phyloP scores from a whole-genome alignment of 495 filamentous ascomycete species.

The Tirmania nivea region DNA sequence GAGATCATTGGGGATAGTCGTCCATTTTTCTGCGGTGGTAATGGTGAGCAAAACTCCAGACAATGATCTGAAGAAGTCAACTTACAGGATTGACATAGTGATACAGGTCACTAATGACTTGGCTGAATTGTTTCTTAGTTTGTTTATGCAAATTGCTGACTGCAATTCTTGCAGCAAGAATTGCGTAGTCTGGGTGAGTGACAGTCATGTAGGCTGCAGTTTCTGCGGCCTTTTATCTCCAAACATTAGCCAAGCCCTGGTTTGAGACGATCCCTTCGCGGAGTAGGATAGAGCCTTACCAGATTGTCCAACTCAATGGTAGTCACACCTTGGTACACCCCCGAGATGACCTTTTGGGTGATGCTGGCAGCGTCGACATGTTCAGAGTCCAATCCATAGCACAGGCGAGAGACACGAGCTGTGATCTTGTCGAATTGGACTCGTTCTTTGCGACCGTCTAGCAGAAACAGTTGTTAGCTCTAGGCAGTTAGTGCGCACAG shows the following conservation, averaged over 20 bases:
- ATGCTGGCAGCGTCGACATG: conserved; percentile 97
- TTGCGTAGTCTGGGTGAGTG: conserved; percentile 96
- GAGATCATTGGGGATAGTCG: conserved; percentile 83
- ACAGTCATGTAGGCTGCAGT: conserved; percentile 99
- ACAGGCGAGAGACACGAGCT: conserved; percentile 85
- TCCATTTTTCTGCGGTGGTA: conserved; percentile 39
- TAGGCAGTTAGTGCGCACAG: no score
- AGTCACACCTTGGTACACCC: conserved; percentile 95
- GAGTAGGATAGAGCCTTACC: conserved; percentile 32
- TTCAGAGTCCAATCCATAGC: conserved; percentile 88
- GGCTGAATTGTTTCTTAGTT: conserved; percentile 97
- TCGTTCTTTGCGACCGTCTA: conserved; percentile 98
- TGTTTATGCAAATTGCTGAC: conserved; percentile 99
- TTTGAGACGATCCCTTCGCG: not conserved
- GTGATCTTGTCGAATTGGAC: conserved; percentile 99
- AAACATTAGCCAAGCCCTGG: conserved; percentile 4
- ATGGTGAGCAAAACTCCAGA: not conserved
- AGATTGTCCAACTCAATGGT: conserved; percentile 91
- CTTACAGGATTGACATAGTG: conserved; percentile 70
- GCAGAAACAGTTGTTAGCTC: not conserved
- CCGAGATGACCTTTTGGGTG: conserved; percentile 96
- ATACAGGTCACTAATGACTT: conserved; percentile 80
- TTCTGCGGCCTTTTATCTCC: conserved; percentile 57
- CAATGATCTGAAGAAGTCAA: not conserved
- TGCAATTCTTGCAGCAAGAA: conserved; percentile 93